Evolutionary conservation across 2,329 filamentous ascomycete genomes (phyloP), one percentile per base, ranked within the genome.

Genomic region (Aspergillus fijiensis): DNA sequence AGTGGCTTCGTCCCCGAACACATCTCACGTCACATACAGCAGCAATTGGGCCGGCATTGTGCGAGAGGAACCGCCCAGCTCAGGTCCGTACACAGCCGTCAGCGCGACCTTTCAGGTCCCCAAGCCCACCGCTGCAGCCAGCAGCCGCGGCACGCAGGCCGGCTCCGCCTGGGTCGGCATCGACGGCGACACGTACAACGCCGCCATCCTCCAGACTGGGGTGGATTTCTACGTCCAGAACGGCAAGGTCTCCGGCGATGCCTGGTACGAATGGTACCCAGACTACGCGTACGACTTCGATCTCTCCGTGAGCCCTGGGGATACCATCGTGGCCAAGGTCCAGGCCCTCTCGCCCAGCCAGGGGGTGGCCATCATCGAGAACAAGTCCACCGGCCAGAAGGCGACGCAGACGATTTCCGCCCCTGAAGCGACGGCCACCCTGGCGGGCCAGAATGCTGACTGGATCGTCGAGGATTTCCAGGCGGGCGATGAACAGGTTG

Each of bases 251-350:
- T 75, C 70, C 6, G 87, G 81, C 66, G 80, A 83, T 58, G 82
- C 84, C 19, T 87, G 85, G 84, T 87, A 84, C 67, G 84, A 87
- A 70, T 87, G 84, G 84, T 85, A 81, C 65, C 84, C 84, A 1
- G 81, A 85, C 67, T 81, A 81, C 64, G 80, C 83, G 27, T 80
- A 83, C 65, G 79, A 83, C 67, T 86, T 85, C 71, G 57, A 55
- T 57, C 75, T 86, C 60, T 57, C 67, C 2, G 72, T 85, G 54
- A 65, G 69, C 19, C 77, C 78, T 1, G 82, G 82, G 14, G 77
- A 85, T 57, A 68, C 70, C 5, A 78, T 84, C 58, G 63, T 77
- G 67, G 59, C 78, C 74, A 62, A 72, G 58, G 62, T 79, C 75
- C 5, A 79, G 69, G 60, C 70, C 1, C 59, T 42, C 2, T 79